A percentile compares a stretch with the other conserved stretches of the same genome.
Evolutionary conservation across 202 grass and related monocot genomes (phyloP).

Genomic region (Panicum virgatum): DNA sequence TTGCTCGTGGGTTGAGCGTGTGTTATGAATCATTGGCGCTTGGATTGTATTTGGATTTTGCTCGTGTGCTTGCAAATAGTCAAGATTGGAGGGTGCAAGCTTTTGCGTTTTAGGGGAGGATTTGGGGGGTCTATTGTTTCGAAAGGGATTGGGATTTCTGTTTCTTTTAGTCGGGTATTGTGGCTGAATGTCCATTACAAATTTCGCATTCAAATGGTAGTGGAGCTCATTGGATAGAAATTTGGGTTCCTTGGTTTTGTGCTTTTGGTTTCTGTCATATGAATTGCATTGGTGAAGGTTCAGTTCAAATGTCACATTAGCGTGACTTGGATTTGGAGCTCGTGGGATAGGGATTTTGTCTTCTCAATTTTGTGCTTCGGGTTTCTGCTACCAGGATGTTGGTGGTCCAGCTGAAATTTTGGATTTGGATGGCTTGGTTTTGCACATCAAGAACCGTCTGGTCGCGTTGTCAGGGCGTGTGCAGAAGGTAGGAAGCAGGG

Average conservation of each 20-base stretch:
- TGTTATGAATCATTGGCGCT: not conserved
- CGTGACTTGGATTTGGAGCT: constrained; percentile 21
- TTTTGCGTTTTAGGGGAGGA: constrained; percentile 31
- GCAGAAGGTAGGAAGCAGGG: constrained; percentile 66
- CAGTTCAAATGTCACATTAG: constrained; percentile 5
- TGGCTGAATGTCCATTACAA: constrained; percentile 3
- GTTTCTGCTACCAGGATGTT: not conserved
- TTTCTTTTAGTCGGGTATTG: not conserved
- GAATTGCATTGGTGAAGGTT: not conserved
- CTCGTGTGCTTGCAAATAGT: not conserved
- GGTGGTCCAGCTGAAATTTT: constrained; percentile 11
- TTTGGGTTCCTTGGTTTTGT: not conserved
- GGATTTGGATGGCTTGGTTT: constrained; percentile 7
- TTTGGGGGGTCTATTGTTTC: constrained; percentile 25
- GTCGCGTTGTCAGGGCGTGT: constrained; percentile 76
- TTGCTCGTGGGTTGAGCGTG: not conserved
- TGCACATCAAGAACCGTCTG: constrained; percentile 75
- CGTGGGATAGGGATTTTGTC: not conserved
- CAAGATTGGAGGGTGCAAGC: constrained; percentile 1
- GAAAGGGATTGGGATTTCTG: constrained; percentile 19
- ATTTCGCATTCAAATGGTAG: not conserved
- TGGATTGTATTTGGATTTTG: not conserved
- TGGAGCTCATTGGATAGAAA: not conserved
- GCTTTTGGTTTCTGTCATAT: constrained; percentile 3
- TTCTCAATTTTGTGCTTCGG: constrained; percentile 12